Evolutionary conservation across 306 rosid genomes (phyloP).

Genomic region (Sechiopsis laciniata): DNA sequence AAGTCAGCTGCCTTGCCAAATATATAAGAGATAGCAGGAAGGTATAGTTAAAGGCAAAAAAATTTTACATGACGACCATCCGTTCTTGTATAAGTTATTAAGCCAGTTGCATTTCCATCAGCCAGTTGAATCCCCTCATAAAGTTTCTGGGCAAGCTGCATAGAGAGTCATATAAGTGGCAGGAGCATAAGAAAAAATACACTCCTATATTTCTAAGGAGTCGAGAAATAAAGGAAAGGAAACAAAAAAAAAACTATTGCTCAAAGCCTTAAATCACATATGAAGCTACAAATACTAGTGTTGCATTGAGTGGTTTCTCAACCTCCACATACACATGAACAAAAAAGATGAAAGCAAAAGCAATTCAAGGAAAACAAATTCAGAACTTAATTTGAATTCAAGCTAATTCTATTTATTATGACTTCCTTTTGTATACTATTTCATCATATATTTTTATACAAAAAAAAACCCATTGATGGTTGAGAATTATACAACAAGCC

Average conservation of each 20-base stretch:
- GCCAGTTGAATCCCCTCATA: slow-evolving; percentile 88
- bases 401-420: neutral
- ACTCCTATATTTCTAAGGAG: neutral
- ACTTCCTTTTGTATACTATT: too few relatives aligned
- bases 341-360: neutral
- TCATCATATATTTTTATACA: too few relatives aligned
- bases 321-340: neutral
- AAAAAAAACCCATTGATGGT: too few relatives aligned
- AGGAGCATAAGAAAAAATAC: neutral
- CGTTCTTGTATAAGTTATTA: slow-evolving; percentile 81
- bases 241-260: neutral
- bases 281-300: neutral
- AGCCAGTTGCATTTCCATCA: slow-evolving; percentile 63
- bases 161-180: slow-evolving; percentile 25
- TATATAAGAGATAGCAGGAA: too few relatives aligned
- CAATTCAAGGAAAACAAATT: neutral
- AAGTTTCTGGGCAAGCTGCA: slow-evolving; percentile 95
- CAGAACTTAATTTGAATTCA: neutral
- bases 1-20: too few relatives aligned
- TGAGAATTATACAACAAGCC: too few relatives aligned
- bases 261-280: neutral
- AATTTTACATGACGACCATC: slow-evolving; percentile 92
- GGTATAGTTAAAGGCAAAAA: slow-evolving; percentile 36
- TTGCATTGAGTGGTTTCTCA: neutral
- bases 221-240: neutral